Base-by-base conservation (phyloP, 2,329 filamentous ascomycete genomes). In the Pseudogymnoascus sp. region DNA sequence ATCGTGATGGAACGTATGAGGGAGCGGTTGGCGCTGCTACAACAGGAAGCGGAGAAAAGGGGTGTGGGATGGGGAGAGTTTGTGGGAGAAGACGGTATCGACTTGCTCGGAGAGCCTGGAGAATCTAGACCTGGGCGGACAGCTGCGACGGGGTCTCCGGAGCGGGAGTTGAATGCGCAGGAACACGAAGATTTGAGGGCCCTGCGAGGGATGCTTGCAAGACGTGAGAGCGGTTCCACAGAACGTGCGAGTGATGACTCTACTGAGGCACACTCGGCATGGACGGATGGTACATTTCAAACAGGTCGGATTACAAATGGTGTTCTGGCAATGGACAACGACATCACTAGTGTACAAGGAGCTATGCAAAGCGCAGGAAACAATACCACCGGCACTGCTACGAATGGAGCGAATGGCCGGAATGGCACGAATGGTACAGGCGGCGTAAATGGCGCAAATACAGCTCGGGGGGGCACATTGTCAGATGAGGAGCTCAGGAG, bases 1-100 rank as follows among this genome's bases (percentile, higher is more conserved):
- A 73, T 70, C 18, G 87, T 92, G 62, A 87, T 92, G 62, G 78
- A 73, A 64, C 81, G 87, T 67, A 88, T 90, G 82, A 77, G 81
- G 64, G 81, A 85, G 74, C 74, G 62, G 70, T 80, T 90, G 64
- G 77, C 76, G 60, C 72, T 90, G 58, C 76, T 91, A 64, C 82
- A 80, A 65, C 75, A 70, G 41, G 89, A 92, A 75, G 84, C 91
- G 7, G 75, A 78, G 65, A 69, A 70, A 7, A 74, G 85, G 4
- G 84, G 85, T 1, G 65, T 78, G 61, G 78, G 74, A 68, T 87
- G 84, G 85, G 70, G 73, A 30, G 82, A 84, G 70, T 84, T 86
- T 61, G 74, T 78, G 67, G 78, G 74, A 61, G 75, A 75, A 57
- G 75, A 78, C 18, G 79, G 81, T 65, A 57, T 70, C 6, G 43